Evolutionary conservation across 805 yeast species (phyloP).

Genomic region (Starmerella powellii): DNA sequence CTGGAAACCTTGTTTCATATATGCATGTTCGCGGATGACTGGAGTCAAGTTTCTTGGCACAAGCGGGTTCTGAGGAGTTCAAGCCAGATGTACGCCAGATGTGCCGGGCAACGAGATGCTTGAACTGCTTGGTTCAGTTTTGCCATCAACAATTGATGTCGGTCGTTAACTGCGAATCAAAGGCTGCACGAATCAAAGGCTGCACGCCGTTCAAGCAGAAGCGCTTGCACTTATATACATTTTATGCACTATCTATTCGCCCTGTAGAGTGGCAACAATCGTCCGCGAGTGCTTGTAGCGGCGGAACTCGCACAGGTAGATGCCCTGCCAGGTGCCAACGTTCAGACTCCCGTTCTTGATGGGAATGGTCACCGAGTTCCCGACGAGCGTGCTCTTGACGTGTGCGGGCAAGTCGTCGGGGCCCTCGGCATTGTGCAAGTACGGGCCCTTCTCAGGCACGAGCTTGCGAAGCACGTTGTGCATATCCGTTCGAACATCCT

Average conservation of each 20-base stretch:
- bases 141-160: no score
- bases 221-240: no score
- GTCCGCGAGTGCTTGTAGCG: constrained; percentile 49
- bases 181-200: no score
- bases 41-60: no score
- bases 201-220: no score
- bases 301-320: constrained; percentile 66
- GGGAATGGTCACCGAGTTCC: constrained; percentile 56
- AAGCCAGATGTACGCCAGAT: no score
- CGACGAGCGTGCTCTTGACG: constrained; percentile 47
- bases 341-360: constrained; percentile 55
- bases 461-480: constrained; percentile 47
- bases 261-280: constrained; percentile 63
- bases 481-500: constrained; percentile 65
- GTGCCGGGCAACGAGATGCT: no score
- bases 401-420: constrained; percentile 81
- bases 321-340: constrained; percentile 79
- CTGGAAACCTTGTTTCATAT: no score
- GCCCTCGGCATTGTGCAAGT: constrained; percentile 59
- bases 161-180: no score
- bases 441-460: constrained; percentile 52
- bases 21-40: no score
- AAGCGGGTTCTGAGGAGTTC: no score
- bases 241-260: constrained; percentile 27
- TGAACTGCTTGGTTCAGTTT: no score